Conservation (phyloP, 768 basidiomycete genomes). For the Lactarius hengduanensis region DNA sequence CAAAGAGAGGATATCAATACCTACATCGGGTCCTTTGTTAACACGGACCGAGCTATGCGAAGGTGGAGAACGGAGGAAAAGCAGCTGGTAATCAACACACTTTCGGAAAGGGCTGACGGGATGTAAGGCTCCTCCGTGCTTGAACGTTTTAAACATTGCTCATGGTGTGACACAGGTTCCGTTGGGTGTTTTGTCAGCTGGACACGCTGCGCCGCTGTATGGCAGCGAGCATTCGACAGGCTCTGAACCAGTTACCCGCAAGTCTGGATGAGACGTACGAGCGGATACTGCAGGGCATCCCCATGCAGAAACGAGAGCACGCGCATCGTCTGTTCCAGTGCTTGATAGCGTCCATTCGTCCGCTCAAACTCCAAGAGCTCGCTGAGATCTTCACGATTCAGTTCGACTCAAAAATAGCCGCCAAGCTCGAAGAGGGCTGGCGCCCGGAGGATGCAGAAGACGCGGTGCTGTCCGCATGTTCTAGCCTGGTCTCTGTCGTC, state of each 20-base stretch:
- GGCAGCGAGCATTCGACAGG: neutral
- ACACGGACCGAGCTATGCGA: neutral
- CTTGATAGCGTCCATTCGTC: neutral
- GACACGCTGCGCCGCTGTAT: neutral
- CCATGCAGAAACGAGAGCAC: neutral
- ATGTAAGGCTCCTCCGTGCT: neutral
- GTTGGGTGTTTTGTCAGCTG: slow-evolving; percentile 8
- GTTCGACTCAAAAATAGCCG: neutral
- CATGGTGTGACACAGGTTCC: neutral
- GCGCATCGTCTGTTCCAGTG: slow-evolving; percentile 9
- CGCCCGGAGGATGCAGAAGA: slow-evolving; percentile 4
- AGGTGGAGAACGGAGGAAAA: slow-evolving; percentile 9
- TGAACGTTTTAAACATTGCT: neutral
- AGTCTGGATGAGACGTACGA: slow-evolving; percentile 5
- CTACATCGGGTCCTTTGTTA: slow-evolving; percentile 1
- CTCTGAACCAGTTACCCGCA: neutral
- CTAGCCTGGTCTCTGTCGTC: neutral
- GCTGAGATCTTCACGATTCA: neutral
- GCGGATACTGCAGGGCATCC: neutral
- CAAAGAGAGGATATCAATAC: slow-evolving; percentile 5
- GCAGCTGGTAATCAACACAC: neutral
- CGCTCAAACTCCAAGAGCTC: slow-evolving; percentile 1
- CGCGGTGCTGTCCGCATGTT: neutral
- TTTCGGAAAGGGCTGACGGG: slow-evolving; percentile 3
- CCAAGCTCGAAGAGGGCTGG: neutral